phyloP scores from a whole-genome alignment of 2,329 filamentous ascomycete genomes.

The Akanthomyces uredinophilus region DNA sequence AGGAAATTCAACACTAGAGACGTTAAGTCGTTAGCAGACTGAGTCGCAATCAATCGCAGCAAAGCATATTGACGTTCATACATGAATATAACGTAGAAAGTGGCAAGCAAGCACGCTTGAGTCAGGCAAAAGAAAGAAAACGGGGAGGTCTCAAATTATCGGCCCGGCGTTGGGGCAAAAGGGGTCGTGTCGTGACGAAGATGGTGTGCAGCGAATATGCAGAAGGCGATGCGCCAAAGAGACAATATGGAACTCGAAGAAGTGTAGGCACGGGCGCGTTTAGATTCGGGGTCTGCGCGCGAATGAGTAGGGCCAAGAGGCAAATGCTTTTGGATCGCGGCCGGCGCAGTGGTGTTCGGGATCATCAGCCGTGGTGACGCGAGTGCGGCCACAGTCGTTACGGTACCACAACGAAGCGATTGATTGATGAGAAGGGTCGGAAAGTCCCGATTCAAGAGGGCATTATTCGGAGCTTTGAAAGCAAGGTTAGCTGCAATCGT shows the following conservation, averaged over 20 bases:
- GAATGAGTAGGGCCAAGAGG: background rate
- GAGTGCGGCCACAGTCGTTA: background rate
- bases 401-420: background rate
- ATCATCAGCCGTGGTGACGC: background rate
- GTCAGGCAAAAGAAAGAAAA: background rate
- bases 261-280: background rate
- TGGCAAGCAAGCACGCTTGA: slow-evolving; percentile 2
- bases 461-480: slow-evolving; percentile 1
- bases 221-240: background rate
- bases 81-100: background rate
- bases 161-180: background rate
- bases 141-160: slow-evolving; percentile 5
- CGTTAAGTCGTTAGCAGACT: background rate
- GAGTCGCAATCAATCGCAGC: background rate
- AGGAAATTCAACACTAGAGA: background rate
- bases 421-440: background rate
- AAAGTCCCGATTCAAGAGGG: background rate
- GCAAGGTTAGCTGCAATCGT: background rate
- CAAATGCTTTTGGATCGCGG: background rate
- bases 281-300: background rate
- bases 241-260: background rate
- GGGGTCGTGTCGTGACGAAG: background rate
- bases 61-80: background rate
- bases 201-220: background rate
- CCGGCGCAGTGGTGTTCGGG: slow-evolving; percentile 4